Evolutionary conservation across 1,139 yeast species (phyloP).

Genomic region (Debaryomyces sp.): DNA sequence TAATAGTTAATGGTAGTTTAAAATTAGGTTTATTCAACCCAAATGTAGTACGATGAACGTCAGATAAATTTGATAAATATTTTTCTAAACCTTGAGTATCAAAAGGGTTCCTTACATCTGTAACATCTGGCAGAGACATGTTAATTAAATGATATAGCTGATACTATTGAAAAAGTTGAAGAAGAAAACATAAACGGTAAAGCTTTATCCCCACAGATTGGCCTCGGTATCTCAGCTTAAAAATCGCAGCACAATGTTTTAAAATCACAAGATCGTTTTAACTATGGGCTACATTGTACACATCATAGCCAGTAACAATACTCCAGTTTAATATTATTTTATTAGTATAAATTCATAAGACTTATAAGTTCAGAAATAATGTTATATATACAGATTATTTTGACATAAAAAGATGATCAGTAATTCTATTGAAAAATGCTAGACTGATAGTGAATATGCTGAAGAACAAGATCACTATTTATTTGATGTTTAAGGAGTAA

Average conservation of each 20-base stretch:
- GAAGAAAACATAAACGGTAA: neutral
- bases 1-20: conserved; percentile 29
- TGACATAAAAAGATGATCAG: neutral
- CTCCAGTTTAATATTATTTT: neutral
- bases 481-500: conserved; percentile 54
- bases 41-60: conserved; percentile 15
- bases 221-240: neutral
- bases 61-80: conserved; percentile 24
- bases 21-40: conserved; percentile 22
- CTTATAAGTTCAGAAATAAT: neutral
- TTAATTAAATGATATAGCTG: neutral
- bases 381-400: neutral
- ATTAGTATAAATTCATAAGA: neutral
- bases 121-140: conserved; percentile 21
- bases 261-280: neutral
- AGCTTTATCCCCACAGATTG: neutral
- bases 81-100: conserved; percentile 33
- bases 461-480: conserved; percentile 3
- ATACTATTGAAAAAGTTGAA: neutral
- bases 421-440: neutral
- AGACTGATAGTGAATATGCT: neutral
- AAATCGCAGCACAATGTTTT: neutral
- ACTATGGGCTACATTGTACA: neutral
- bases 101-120: conserved; percentile 40
- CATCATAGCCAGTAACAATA: neutral